A percentile compares a stretch with the other conserved stretches of the same genome.
phyloP scores from a whole-genome alignment of 179 eudicot species.

The Sideroxylon spinosum region DNA sequence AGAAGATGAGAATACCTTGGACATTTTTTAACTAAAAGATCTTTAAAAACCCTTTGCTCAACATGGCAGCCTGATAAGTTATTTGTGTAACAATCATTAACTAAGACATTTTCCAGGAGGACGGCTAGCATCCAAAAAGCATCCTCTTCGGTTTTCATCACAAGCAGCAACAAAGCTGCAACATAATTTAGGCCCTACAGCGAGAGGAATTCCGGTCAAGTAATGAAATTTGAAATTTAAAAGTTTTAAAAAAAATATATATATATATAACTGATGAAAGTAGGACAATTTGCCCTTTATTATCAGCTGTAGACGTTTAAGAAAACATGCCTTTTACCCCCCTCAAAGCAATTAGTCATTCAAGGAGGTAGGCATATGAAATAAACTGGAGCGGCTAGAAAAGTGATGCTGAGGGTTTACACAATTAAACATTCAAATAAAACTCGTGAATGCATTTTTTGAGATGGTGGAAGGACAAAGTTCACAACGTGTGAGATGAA shows the following conservation, averaged over 20 bases:
- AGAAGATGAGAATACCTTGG: conserved; percentile 49
- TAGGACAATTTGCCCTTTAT: not conserved
- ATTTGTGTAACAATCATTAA: conserved; percentile 76
- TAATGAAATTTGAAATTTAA: not conserved
- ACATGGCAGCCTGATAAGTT: conserved; percentile 96
- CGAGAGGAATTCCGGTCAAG: conserved; percentile 1
- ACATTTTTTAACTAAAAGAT: conserved; percentile 72
- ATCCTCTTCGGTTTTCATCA: conserved; percentile 98
- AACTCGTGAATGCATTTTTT: not conserved
- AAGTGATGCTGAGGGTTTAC: not conserved
- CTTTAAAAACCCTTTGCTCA: conserved; percentile 93
- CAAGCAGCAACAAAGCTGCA: conserved; percentile 85
- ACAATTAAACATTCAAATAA: not conserved
- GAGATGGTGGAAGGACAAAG: not conserved
- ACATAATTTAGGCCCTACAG: conserved; percentile 91
- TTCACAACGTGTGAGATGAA: not conserved
- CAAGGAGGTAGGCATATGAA: not conserved
- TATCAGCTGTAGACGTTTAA: not conserved
- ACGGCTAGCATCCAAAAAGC: conserved; percentile 99
- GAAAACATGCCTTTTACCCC: not conserved
- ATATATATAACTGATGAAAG: not conserved
- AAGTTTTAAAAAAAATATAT: not conserved
- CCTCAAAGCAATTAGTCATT: not conserved
- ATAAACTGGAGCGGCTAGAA: not conserved
- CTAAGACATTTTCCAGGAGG: conserved; percentile 82